phyloP scores from a whole-genome alignment of 2,329 filamentous ascomycete genomes.

The Trichoderma semiorbis region DNA sequence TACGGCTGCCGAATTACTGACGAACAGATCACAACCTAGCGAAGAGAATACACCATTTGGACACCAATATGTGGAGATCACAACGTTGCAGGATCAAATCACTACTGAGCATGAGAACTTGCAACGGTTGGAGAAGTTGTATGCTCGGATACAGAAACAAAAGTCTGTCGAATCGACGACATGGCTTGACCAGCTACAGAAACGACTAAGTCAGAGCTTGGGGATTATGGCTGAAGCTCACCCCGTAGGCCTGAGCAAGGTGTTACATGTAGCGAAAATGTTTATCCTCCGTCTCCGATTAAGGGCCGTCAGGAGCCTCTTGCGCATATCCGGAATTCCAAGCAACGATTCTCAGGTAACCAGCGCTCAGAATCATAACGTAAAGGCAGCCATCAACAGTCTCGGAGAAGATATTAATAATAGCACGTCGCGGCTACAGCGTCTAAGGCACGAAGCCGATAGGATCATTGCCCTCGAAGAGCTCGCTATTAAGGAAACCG shows the following conservation, averaged over 20 bases:
- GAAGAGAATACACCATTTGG: background rate
- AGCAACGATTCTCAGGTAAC: background rate
- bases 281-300: background rate
- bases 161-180: background rate
- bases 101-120: background rate
- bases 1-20: background rate
- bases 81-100: slow-evolving; percentile 5
- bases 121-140: background rate
- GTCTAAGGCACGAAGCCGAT: background rate
- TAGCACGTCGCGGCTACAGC: background rate
- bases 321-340: background rate
- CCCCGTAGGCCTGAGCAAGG: background rate
- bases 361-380: background rate
- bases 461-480: background rate
- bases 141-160: background rate
- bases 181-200: slow-evolving; percentile 13
- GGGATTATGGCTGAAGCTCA: background rate
- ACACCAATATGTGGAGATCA: background rate
- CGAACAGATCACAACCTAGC: background rate
- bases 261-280: background rate
- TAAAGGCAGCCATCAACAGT: background rate
- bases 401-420: slow-evolving; percentile 13
- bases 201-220: background rate
- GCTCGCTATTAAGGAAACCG: background rate
- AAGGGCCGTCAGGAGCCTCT: background rate